Conservation (phyloP, 2,329 filamentous ascomycete species). For the Colletotrichum sp. region DNA sequence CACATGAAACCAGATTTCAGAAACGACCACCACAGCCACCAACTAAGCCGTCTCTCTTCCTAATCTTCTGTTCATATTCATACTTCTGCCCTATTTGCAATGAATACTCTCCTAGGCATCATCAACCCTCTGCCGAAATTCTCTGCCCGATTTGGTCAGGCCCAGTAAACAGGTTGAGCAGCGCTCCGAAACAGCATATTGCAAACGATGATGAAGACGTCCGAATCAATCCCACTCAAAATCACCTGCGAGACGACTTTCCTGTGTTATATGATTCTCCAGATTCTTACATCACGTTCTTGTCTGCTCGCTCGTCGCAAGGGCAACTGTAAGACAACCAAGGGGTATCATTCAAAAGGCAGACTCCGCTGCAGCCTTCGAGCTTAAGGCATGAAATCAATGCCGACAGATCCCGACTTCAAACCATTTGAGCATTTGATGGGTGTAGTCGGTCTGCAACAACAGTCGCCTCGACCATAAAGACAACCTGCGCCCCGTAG, state of each 20-base stretch:
- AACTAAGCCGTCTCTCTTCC: rapidly evolving
- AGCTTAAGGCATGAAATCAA: no score
- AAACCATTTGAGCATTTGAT: no score
- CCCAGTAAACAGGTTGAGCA: neutral
- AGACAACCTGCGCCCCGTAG: no score
- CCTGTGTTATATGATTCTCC: neutral
- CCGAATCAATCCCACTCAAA: rapidly evolving
- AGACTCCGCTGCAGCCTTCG: neutral
- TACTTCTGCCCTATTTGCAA: no score
- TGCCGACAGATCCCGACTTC: no score
- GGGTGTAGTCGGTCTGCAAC: no score
- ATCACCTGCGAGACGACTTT: neutral
- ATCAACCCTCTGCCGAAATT: no score
- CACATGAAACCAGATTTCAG: rapidly evolving
- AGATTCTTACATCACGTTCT: neutral
- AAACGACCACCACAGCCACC: rapidly evolving
- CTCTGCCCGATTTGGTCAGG: no score
- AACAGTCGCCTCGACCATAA: no score
- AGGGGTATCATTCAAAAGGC: neutral
- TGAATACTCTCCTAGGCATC: rapidly evolving
- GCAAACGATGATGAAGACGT: neutral
- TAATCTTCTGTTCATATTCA: neutral
- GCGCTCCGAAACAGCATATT: neutral
- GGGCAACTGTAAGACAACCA: neutral
- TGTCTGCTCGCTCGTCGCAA: neutral